Base-by-base conservation (phyloP, 176 grass and related monocot species). In the Puya raimondii region DNA sequence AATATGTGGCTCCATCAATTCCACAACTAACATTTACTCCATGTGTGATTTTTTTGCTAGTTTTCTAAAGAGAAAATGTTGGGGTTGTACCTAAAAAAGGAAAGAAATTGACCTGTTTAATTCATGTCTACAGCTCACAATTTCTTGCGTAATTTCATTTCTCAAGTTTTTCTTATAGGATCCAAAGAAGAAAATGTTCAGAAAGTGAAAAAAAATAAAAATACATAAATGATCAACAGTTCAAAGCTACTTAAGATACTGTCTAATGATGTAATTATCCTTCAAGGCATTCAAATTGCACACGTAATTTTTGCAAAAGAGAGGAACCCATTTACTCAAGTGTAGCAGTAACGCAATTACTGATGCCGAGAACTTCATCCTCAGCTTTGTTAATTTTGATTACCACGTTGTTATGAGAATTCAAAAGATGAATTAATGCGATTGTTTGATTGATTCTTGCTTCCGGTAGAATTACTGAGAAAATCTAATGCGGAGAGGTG, bases 271-370 rank as follows among this genome's bases (percentile, higher is more conserved):
- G 17, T 26, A 69, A 69, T 77, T 77, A 10, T 42, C 51, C 27
- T 23, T 17, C 42, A 61, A n/a, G 12, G 12, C 4, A 21, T 20
- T 17, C 64, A 48, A 68, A 58, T 61, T 77, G n/a, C 53, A 25
- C 47, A 2, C 51, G 25, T 77, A 61, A 48, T 6, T 50, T 61
- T 77, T 69, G 65, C 33, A 69, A 50, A 15, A 77, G 75, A 13
- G 65, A 68, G 42, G 29, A 68, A 63, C 75, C 49, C 66, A 77
- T 77, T 63, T 69, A 58, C 52, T 77, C 69, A 12, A 77, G 10
- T 50, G 22, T 47, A 49, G 52, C 11, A 63, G 66, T 29, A 69
- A 68, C 20, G 69, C 47, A 77, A 49, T n/a, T 68, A 1, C 48
- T 77, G 29, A 69, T 66, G 23, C 26, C 20, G 1, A 15, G 12